Evolutionary conservation across 176 grass and related monocot genomes (phyloP), one percentile per base, ranked within the genome.

Genomic region (Secale cereale): DNA sequence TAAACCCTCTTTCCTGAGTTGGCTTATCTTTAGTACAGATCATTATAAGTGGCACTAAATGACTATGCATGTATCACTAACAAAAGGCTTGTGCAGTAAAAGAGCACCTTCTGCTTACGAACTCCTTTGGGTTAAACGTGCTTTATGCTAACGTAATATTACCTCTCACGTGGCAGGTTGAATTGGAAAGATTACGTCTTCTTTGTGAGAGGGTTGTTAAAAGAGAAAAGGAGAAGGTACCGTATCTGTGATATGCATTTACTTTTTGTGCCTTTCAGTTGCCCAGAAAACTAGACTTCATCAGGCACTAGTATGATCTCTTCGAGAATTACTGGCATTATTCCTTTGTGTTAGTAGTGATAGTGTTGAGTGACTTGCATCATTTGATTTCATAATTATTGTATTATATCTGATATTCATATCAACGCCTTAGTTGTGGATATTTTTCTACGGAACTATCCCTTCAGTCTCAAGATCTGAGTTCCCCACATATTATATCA

Each of bases 151-250:
- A 87, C 48, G 68, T 14, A 57, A 45, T 81, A 60, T 82, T 86
- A 57, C 5, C 60, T 23, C 22, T 35, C n/a, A 12, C 19, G 25
- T 83, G 52, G 2, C 86, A 98, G 96, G 93, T 99, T 86, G 85
- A 96, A 71, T 85, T 99, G 70, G 97, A 99, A 83, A 87, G 90
- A 81, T 88, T 99, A 76, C 97, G 97, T 48, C 94, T 99, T 86
- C 92, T 99, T 92, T 99, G 97, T 69, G 97, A 99, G 82, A 83
- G 97, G 78, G 92, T 96, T 80, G 91, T 96, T 40, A 99, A 87
- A 85, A 96, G 97, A 89, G 97, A 99, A 71, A 99, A 92, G 77
- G 76, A 92, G 26, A 99, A 99, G 94, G 97, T 96, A 86, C 54
- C 33, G 6, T 81, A 57, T 12, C 84, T 83, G 17, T 82, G 20